A percentile compares a stretch with the other conserved stretches of the same genome.
phyloP scores from a whole-genome alignment of 75 land plant genomes.

The Larix kaempferi region DNA sequence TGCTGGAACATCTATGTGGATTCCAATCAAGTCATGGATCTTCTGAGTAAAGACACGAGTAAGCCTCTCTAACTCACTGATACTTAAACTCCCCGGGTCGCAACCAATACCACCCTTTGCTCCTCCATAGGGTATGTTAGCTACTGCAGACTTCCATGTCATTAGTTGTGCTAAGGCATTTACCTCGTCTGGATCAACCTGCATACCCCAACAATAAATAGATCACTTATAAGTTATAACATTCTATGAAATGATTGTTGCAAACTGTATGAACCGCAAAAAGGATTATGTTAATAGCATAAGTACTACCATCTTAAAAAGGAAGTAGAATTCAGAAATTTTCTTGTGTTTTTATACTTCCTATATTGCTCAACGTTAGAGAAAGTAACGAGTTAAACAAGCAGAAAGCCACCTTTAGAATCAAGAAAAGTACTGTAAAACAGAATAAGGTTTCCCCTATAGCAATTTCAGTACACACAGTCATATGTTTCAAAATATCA shows the following conservation, averaged over 20 bases:
- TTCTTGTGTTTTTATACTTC: background rate
- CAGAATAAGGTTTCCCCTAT: background rate
- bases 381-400: background rate
- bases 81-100: slow-evolving; percentile 49
- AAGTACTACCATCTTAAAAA: background rate
- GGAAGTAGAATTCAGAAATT: background rate
- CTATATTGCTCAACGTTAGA: background rate
- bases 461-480: background rate
- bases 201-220: background rate
- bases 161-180: slow-evolving; percentile 86
- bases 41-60: slow-evolving; percentile 89
- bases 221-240: background rate
- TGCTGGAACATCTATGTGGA: slow-evolving; percentile 75
- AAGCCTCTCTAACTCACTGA: slow-evolving; percentile 67
- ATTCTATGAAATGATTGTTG: background rate
- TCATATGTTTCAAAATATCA: background rate
- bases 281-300: background rate
- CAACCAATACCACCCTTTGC: slow-evolving; percentile 92
- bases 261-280: background rate
- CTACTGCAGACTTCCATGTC: slow-evolving; percentile 95
- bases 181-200: slow-evolving; percentile 93
- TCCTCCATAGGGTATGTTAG: slow-evolving; percentile 81
- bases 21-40: slow-evolving; percentile 79
- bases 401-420: background rate
- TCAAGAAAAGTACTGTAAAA: background rate